These are phyloP conservation scores for Penicillium sp. DNA, from an alignment of 2,329 filamentous ascomycete genomes.

Conservation along the genomic window DNA sequence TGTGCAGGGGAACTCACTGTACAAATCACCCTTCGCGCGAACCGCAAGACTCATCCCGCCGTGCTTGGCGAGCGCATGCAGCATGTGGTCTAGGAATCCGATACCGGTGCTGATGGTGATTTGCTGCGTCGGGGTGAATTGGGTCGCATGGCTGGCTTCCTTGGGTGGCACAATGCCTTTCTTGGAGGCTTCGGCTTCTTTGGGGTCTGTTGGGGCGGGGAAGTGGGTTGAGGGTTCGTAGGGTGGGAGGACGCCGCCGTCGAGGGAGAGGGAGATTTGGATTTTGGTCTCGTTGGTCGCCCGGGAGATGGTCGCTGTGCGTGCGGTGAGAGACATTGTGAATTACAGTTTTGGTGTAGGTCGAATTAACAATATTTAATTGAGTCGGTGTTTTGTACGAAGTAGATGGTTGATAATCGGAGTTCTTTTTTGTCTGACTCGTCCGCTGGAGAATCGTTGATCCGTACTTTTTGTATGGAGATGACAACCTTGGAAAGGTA, in stretches of 20 bases:
- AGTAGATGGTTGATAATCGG: constrained; percentile 17
- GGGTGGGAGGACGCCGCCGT: constrained; percentile 68
- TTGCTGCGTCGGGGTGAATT: constrained; percentile 78
- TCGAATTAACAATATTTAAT: not conserved
- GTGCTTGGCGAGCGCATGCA: constrained; percentile 95
- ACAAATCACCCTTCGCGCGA: constrained; percentile 81
- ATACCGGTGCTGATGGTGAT: constrained; percentile 91
- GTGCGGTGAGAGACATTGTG: constrained; percentile 51
- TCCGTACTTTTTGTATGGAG: constrained; percentile 18
- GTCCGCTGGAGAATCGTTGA: constrained; percentile 24
- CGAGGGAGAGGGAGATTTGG: constrained; percentile 85
- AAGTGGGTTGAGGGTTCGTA: constrained; percentile 52
- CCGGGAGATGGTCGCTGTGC: constrained; percentile 77
- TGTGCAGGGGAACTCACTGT: constrained; percentile 61
- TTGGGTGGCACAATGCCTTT: constrained; percentile 44
- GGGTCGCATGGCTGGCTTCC: constrained; percentile 71
- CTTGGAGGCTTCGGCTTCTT: constrained; percentile 50
- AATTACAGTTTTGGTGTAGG: not conserved
- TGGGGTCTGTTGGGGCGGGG: constrained; percentile 61
- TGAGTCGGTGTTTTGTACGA: not conserved
- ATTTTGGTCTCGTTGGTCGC: constrained; percentile 99
- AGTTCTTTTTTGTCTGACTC: constrained; percentile 20
- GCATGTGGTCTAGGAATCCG: constrained; percentile 98
- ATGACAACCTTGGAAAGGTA: constrained; percentile 3
- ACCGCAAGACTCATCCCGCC: constrained; percentile 88